phyloP scores from a whole-genome alignment of 805 yeast genomes.

The Sungouiella blattae region DNA sequence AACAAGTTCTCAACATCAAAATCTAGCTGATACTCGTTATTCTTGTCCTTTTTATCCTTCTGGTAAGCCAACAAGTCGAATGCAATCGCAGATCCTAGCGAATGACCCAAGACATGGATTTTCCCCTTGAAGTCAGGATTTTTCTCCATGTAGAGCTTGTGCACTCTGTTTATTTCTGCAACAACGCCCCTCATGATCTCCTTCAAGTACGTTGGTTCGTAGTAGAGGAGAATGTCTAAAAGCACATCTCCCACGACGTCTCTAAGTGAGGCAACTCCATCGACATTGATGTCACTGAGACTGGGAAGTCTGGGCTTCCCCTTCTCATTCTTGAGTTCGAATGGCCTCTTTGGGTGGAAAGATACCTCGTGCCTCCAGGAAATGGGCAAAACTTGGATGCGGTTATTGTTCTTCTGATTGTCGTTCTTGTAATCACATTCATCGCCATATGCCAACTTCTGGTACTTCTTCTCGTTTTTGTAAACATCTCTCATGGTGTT shows the following conservation, averaged over 20 bases:
- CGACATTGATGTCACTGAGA: conserved; percentile 67
- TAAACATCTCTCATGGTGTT: conserved; percentile 52
- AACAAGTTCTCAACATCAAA: conserved; percentile 76
- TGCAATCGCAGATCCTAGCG: conserved; percentile 82
- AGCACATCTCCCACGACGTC: conserved; percentile 82
- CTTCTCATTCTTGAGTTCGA: conserved; percentile 31
- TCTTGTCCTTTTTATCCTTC: conserved; percentile 30
- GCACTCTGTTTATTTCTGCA: conserved; percentile 59
- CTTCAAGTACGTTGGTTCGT: conserved; percentile 62
- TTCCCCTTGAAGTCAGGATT: conserved; percentile 78
- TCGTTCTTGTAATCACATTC: conserved; percentile 13
- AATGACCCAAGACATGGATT: conserved; percentile 84
- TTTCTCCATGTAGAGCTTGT: conserved; percentile 50
- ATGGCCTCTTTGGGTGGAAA: conserved; percentile 48
- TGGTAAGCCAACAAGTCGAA: conserved; percentile 68
- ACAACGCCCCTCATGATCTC: conserved; percentile 63
- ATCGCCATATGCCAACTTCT: conserved; percentile 28
- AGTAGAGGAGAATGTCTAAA: conserved; percentile 74
- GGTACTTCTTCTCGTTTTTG: conserved; percentile 34
- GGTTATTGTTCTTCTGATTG: conserved; percentile 38
- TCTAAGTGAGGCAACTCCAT: conserved; percentile 73
- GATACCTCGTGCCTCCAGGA: conserved; percentile 84
- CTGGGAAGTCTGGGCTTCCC: conserved; percentile 53
- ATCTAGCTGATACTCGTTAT: conserved; percentile 40
- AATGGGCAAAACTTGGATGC: conserved; percentile 83